These are phyloP conservation scores for Bruguiera gymnorhiza DNA, from an alignment of 345 rosid genomes.

Conservation along the genomic window DNA sequence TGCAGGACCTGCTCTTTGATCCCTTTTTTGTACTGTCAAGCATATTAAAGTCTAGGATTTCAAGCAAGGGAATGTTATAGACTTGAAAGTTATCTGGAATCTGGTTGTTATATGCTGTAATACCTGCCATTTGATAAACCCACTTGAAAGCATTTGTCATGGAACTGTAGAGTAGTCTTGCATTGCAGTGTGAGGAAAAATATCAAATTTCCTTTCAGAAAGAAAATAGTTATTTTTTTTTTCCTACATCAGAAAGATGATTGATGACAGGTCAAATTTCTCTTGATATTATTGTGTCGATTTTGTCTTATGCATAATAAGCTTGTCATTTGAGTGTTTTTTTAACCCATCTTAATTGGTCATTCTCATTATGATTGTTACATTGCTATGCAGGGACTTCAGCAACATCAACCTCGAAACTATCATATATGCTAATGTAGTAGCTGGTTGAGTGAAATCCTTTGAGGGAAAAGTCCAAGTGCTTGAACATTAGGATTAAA, in stretches of 20 bases:
- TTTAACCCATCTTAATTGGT: neutral
- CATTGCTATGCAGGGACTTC: conserved; percentile 29
- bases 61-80: neutral
- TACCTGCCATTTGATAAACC: too few relatives aligned
- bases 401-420: conserved; percentile 31
- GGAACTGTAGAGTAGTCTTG: too few relatives aligned
- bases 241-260: too few relatives aligned
- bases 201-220: too few relatives aligned
- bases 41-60: conserved; percentile 1
- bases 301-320: neutral
- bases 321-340: neutral
- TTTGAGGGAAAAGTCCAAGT: conserved; percentile 8
- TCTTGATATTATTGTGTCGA: too few relatives aligned
- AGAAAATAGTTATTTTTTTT: too few relatives aligned
- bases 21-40: conserved; percentile 30
- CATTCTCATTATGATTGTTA: conserved; percentile 4
- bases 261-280: too few relatives aligned
- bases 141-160: too few relatives aligned
- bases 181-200: too few relatives aligned
- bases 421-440: conserved; percentile 29
- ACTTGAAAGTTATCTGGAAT: neutral
- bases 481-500: conserved; percentile 6
- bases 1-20: conserved; percentile 17
- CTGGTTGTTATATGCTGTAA: too few relatives aligned
- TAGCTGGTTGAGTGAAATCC: conserved; percentile 9